Evolutionary conservation across 2,329 filamentous ascomycete species (phyloP), one percentile per base, ranked within the genome.

Genomic region (Esteya vermicola): DNA sequence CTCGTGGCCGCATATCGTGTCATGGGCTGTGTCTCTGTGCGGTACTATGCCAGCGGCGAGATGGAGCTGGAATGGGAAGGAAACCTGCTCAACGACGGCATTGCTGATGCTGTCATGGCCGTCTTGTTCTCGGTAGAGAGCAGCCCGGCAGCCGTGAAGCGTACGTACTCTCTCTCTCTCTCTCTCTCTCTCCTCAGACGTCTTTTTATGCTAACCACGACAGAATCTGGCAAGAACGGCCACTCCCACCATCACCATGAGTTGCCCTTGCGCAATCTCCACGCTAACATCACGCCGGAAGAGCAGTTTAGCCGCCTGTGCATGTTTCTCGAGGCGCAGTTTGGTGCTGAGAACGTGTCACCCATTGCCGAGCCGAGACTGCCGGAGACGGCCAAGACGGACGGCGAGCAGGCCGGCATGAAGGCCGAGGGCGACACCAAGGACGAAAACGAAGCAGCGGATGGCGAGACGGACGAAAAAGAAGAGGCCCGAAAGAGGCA

Each of bases 261-360:
- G 6, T 56, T 67, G 30, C 60, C 64, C 42, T 57, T 62, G 20
- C 67, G 65, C 35, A 91, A 94, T 54, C 81, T 79, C 0, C 85
- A 93, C 57, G 72, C 79, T 12, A 72, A 81, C 33, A 61, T 85
- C 32, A 72, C 72, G 9, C 69, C 86, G 0, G 68, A 80, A 33
- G 85, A 93, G 50, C 81, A 85, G 31, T 76, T 96, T 31, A 75
- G 81, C 46, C 79, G 89, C 26, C 75, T 98, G 18, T 81, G 93
- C 61, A 84, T 94, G 76, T 94, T 98, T 65, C 78, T 98, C 13
- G 91, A 98, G 65, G 84, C 88, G 3, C 91, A 98, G 57, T 98
- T 98, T 54, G 91, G 91, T 45, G 68, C 75, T 25, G 80, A 91
- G 47, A 80, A 85, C 44, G 78, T 96, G 42, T 68, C 72, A 0